Conservation (phyloP, 225 moss, liverwort and hornwort genomes). For the Polytrichum commune region DNA sequence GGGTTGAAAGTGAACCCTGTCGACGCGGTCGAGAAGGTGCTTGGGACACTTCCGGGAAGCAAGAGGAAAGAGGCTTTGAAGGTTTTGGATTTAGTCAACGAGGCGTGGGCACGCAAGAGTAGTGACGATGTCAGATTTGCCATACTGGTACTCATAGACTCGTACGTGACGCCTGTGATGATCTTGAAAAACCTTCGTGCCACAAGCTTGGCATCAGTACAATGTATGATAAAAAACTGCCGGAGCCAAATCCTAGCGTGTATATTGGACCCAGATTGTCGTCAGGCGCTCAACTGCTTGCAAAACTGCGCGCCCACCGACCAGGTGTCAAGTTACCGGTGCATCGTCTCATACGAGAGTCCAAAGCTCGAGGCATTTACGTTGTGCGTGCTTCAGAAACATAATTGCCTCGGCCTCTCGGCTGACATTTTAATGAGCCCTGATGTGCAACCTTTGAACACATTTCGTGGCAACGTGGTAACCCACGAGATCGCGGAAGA, state of each 20-base stretch:
- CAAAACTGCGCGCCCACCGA: constrained; percentile 79
- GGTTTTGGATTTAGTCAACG: constrained; percentile 51
- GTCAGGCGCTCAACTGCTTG: constrained; percentile 60
- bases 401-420: constrained; percentile 79
- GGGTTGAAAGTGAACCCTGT: constrained; percentile 48
- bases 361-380: constrained; percentile 83
- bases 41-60: constrained; percentile 44
- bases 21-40: constrained; percentile 34
- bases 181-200: constrained; percentile 74
- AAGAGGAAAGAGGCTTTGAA: constrained; percentile 48
- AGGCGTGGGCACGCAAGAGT: constrained; percentile 73
- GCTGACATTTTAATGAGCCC: constrained; percentile 81
- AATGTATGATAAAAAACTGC: constrained; percentile 87
- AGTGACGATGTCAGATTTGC: constrained; percentile 76
- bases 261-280: constrained; percentile 66
- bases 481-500: constrained; percentile 76
- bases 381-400: constrained; percentile 79
- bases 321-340: constrained; percentile 89
- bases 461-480: constrained; percentile 53
- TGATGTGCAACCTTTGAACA: constrained; percentile 63
- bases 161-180: constrained; percentile 72
- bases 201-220: constrained; percentile 62
- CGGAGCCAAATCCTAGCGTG: constrained; percentile 67
- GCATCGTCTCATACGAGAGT: constrained; percentile 81
- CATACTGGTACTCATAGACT: constrained; percentile 75